Base-by-base conservation (phyloP, 179 eudicot species). In the Beta corolliflora region DNA sequence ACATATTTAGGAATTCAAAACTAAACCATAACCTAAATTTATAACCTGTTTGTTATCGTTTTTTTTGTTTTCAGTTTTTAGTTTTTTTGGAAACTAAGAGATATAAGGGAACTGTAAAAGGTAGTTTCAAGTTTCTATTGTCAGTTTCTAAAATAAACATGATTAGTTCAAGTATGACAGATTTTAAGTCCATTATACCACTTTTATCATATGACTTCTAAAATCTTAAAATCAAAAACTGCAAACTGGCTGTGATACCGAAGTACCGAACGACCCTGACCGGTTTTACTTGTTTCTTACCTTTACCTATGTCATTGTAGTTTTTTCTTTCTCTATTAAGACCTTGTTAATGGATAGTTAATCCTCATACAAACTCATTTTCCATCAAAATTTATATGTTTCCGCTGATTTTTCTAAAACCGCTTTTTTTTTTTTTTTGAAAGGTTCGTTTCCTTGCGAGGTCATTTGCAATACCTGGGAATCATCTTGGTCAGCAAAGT, bases 401-500 rank as follows among this genome's bases (percentile, higher is more conserved):
- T 65, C 46, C 14, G 25, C 60, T 48, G 16, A 59, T 14, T 50
- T 55, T 73, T 52, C 58, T 84, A 23, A 50, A n/a, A 73, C 71
- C 66, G 71, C 71, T n/a, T n/a, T n/a, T n/a, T n/a, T n/a, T 36
- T 36, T 36, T 2, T 36, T 1, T 36, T 79, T 54, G 73, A 76
- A 91, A 96, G 99, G 98, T 96, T 70, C 98, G 99, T 59, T 96
- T 96, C 85, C 88, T 96, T 78, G 99, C 98, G 66, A 92, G 98
- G 85, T 96, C 99, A n/a, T 96, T 96, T 88, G 98, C 87, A 76
- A 89, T 96, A 73, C 98, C 99, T 74, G 99, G 99, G 75, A 93
- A 96, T 87, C 97, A 96, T 91, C 92, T 96, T 82, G 99, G 99
- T 85, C 99, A 96, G 85, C 99, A 96, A 87, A 96, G 99, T 89